Percentiles rank a stretch among this genome's conserved stretches.
Evolutionary conservation across 352 stramenopile species (phyloP).

Genomic region (Phytopythium montanum): DNA sequence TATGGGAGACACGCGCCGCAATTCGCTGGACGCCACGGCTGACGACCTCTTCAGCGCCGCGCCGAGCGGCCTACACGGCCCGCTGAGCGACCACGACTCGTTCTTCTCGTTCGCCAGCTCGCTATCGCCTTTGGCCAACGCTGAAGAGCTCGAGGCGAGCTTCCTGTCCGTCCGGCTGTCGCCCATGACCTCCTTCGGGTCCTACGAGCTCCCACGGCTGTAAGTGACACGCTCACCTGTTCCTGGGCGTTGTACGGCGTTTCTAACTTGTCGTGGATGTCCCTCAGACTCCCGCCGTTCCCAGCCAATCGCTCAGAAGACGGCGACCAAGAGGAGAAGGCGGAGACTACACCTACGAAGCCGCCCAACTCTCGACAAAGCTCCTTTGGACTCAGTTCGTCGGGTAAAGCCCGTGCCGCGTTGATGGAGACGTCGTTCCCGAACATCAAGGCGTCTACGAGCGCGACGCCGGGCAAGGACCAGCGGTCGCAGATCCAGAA

Average conservation of each 20-base stretch:
- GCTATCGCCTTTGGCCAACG: conserved; percentile 56
- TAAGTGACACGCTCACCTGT: conserved; percentile 28
- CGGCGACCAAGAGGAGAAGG: conserved; percentile 5
- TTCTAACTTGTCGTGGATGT: background rate
- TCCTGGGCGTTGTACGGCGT: background rate
- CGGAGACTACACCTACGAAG: background rate
- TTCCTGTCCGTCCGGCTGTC: conserved; percentile 63
- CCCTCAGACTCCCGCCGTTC: conserved; percentile 53
- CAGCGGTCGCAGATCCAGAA: conserved; percentile 59
- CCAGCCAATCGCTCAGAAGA: conserved; percentile 26
- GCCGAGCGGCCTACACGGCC: conserved; percentile 28
- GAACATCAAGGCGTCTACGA: conserved; percentile 79
- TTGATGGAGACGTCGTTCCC: conserved; percentile 58
- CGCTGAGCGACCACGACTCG: conserved; percentile 56
- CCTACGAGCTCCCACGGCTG: conserved; percentile 62
- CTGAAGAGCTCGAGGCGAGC: conserved; percentile 58
- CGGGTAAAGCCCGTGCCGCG: conserved; percentile 6
- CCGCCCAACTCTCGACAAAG: background rate
- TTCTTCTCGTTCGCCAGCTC: conserved; percentile 82
- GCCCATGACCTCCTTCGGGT: conserved; percentile 42
- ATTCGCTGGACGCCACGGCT: conserved; percentile 13
- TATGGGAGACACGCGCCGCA: conserved; percentile 3
- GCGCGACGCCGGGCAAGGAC: conserved; percentile 53
- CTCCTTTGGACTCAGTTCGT: conserved; percentile 13
- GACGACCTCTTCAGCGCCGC: conserved; percentile 36